Conservation (phyloP, 2,329 filamentous ascomycete genomes). For the Aspergillus tanneri region DNA sequence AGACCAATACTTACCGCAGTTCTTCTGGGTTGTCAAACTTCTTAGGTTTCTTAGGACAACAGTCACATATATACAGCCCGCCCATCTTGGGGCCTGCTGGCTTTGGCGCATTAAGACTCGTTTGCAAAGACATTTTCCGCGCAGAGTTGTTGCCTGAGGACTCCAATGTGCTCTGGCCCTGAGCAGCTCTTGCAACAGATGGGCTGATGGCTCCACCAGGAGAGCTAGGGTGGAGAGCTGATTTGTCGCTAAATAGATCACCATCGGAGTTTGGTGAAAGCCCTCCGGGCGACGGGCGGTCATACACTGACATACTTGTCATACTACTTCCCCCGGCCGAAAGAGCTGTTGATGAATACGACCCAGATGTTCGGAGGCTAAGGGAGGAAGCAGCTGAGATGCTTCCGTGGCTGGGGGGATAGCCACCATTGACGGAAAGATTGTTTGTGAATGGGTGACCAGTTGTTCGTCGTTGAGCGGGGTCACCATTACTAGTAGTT, state of each 20-base stretch:
- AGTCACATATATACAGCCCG: slow-evolving; percentile 76
- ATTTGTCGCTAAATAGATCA: slow-evolving; percentile 54
- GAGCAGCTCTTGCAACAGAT: slow-evolving; percentile 35
- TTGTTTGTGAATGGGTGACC: slow-evolving; percentile 56
- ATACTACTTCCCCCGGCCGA: slow-evolving; percentile 63
- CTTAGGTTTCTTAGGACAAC: slow-evolving; percentile 95
- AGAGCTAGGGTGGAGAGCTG: slow-evolving; percentile 49
- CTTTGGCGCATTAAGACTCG: slow-evolving; percentile 34
- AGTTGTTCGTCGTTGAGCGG: slow-evolving; percentile 55
- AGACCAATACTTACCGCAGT: slow-evolving; percentile 65
- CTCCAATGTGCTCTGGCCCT: slow-evolving; percentile 40
- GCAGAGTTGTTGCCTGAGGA: slow-evolving; percentile 37
- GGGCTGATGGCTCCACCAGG: slow-evolving; percentile 44
- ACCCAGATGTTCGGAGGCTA: slow-evolving; percentile 57
- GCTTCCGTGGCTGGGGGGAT: slow-evolving; percentile 59
- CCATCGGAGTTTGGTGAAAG: slow-evolving; percentile 59
- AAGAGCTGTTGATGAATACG: slow-evolving; percentile 61
- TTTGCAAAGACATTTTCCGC: slow-evolving; percentile 51
- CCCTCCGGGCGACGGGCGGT: slow-evolving; percentile 60
- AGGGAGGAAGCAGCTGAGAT: slow-evolving; percentile 65
- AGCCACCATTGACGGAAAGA: slow-evolving; percentile 55
- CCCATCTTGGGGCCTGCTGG: slow-evolving; percentile 49
- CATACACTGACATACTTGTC: slow-evolving; percentile 63
- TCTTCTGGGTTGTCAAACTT: slow-evolving; percentile 86
- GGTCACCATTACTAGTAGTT: slow-evolving; percentile 48